These are phyloP conservation scores for Didymella pomorum DNA, from an alignment of 2,329 filamentous ascomycete species.

Conservation along the genomic window DNA sequence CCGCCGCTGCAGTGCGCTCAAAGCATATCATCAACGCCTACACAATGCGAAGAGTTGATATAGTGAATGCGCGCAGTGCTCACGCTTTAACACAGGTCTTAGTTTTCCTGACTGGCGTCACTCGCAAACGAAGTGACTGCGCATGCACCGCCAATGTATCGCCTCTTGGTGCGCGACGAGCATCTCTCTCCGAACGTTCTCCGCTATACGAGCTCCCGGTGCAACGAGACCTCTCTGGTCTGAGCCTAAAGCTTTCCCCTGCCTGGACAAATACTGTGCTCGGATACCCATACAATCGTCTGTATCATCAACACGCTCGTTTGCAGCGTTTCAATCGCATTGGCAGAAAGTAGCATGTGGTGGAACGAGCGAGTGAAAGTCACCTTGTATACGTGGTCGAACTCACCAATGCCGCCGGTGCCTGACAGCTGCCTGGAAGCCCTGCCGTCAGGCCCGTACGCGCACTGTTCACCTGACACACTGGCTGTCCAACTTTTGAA, in stretches of 20 bases:
- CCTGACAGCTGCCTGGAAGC: no score
- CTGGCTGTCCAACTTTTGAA: neutral
- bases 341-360: neutral
- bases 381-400: neutral
- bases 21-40: neutral
- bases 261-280: neutral
- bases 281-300: neutral
- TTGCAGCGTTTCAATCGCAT: neutral
- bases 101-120: neutral
- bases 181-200: neutral
- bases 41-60: neutral
- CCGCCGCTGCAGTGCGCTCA: conserved; percentile 8
- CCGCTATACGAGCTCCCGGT: neutral
- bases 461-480: neutral
- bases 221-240: neutral
- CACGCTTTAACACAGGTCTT: neutral
- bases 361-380: neutral
- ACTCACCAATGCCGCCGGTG: neutral
- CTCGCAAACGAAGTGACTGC: neutral
- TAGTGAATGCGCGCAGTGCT: neutral
- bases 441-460: neutral
- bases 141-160: neutral
- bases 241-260: no score
- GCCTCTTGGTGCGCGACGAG: neutral
- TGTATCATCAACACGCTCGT: neutral